Percentiles rank a stretch among this genome's conserved stretches.
phyloP scores from a whole-genome alignment of 129 eudicot species.

The Chrysanthemum lavandulifolium region DNA sequence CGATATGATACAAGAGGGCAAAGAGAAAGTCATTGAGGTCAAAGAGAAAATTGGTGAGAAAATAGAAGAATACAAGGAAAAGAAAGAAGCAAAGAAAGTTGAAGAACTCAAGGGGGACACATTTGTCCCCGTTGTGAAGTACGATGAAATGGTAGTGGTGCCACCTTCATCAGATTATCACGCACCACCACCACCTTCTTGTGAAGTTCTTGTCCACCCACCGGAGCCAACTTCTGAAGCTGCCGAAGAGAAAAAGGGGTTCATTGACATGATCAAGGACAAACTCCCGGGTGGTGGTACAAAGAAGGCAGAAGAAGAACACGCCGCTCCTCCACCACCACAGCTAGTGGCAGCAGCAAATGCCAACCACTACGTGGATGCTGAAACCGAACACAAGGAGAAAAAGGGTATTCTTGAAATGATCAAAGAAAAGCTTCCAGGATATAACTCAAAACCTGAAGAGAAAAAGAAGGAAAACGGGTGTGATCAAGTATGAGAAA shows the following conservation, averaged over 20 bases:
- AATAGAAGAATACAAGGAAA: constrained; percentile 20
- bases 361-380: constrained; percentile 27
- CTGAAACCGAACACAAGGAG: constrained; percentile 56
- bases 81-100: constrained; percentile 21
- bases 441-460: constrained; percentile 58
- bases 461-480: constrained; percentile 53
- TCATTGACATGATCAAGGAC: constrained; percentile 79
- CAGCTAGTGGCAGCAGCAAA: constrained; percentile 28
- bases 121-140: constrained; percentile 37
- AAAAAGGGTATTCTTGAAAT: constrained; percentile 80
- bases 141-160: constrained; percentile 35
- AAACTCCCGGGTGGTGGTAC: constrained; percentile 75
- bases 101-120: constrained; percentile 21
- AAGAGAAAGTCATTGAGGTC: constrained; percentile 10
- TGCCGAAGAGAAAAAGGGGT: constrained; percentile 74
- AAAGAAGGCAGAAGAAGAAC: constrained; percentile 50
- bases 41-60: constrained; percentile 36
- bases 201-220: constrained; percentile 29
- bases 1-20: constrained; percentile 37
- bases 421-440: constrained; percentile 94
- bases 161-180: constrained; percentile 19
- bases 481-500: constrained; percentile 17
- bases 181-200: constrained; percentile 20
- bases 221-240: constrained; percentile 22
- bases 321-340: constrained; percentile 17